Evolutionary conservation across 2,329 filamentous ascomycete genomes (phyloP), one percentile per base, ranked within the genome.

Genomic region (Trichoderma oligosporum): DNA sequence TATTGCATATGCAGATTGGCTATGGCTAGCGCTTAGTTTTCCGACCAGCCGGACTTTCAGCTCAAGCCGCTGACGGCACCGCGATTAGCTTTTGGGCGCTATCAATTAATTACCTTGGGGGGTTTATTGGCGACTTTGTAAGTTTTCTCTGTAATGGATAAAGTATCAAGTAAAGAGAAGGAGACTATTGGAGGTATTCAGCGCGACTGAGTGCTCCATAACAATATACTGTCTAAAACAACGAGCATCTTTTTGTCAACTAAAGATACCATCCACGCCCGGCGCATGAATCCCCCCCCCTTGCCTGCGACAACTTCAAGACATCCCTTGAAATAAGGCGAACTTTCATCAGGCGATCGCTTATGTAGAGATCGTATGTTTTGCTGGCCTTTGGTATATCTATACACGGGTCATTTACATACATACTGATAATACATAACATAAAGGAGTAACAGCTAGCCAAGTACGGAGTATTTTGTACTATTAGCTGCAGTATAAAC

Each of bases 341-440:
- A 56, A 33, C 53, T 44, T 41, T 42, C 33, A 56, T 42, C 53
- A 49, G 51, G 16, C 53, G 53, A 56, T 56, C 52, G 52, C 42
- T 11, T 39, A 42, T 16, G 35, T 27, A 42, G 20, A 44, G 49
- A 53, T 53, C 51, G 51, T 39, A 45, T 54, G 14, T 49, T n/a
- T n/a, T 29, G 27, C 42, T 49, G 47, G 20, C 35, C 49, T 8
- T 42, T 42, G 38, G 8, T 8, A 8, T 8, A 42, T 42, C 18
- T 16, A 42, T 42, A 42, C 18, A 35, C 31, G 31, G 31, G 7
- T 7, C 14, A 35, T 35, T 7, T 42, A 7, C 8, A 18, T n/a
- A 7, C 18, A 8, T 7, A 42, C 12, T n/a, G n/a, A n/a, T n/a
- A n/a, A n/a, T n/a, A n/a, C n/a, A n/a, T n/a, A n/a, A n/a, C n/a